Evolutionary conservation across 2,329 filamentous ascomycete species (phyloP).

Genomic region (Fusarium sp.): DNA sequence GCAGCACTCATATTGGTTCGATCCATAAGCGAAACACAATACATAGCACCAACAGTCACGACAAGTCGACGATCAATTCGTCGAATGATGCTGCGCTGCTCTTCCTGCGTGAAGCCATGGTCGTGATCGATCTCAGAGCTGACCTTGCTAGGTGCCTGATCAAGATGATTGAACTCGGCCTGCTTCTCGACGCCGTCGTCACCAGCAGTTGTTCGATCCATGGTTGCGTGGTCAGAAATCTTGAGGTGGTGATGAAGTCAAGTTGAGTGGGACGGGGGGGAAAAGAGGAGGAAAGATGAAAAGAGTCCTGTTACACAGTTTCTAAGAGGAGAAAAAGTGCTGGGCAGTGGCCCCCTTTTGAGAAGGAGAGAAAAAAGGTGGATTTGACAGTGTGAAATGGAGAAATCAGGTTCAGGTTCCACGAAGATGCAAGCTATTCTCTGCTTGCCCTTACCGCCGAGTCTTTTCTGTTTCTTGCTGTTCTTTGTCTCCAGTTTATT

Average conservation of each 20-base stretch:
- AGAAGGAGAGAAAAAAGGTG: neutral
- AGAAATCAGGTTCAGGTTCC: constrained; percentile 10
- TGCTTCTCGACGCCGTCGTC: constrained; percentile 42
- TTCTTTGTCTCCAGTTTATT: constrained; percentile 28
- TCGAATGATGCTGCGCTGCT: constrained; percentile 76
- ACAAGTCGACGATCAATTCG: constrained; percentile 76
- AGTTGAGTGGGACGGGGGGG: neutral
- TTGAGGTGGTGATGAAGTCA: neutral
- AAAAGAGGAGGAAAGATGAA: constrained; percentile 1
- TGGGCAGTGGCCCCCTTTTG: constrained; percentile 23
- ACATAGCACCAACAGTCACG: constrained; percentile 72
- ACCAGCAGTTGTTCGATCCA: constrained; percentile 39
- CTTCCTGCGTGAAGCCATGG: constrained; percentile 65
- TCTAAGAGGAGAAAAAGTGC: constrained; percentile 17
- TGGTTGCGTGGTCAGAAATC: constrained; percentile 14
- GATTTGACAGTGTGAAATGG: neutral
- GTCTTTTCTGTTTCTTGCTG: neutral
- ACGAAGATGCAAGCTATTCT: constrained; percentile 25
- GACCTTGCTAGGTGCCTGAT: constrained; percentile 37
- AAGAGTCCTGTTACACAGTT: constrained; percentile 29
- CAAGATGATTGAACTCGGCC: constrained; percentile 44
- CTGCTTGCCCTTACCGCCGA: constrained; percentile 15
- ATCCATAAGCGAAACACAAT: constrained; percentile 83
- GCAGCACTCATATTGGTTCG: constrained; percentile 80
- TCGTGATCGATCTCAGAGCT: constrained; percentile 47